Conservation (phyloP, 176 grass and related monocot species). For the Oropetium thomaeum region DNA sequence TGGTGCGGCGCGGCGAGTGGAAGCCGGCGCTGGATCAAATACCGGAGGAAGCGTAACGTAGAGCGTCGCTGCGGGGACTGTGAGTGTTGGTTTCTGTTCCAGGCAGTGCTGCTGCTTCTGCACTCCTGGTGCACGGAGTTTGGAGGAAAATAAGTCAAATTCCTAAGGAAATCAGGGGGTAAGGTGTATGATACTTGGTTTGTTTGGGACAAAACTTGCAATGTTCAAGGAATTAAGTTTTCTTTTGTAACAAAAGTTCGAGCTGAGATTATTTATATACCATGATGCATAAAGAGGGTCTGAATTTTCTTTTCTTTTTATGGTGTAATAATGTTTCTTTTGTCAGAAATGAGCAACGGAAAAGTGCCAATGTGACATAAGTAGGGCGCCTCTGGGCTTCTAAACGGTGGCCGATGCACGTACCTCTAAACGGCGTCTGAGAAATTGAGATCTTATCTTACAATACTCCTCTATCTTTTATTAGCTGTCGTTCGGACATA, state of each 20-base stretch:
- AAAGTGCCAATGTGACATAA: too few species aligned
- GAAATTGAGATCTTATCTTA: too few species aligned
- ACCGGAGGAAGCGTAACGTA: slow-evolving; percentile 34
- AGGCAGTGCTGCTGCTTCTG: slow-evolving; percentile 45
- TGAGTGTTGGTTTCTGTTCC: not conserved
- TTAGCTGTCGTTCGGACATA: too few species aligned
- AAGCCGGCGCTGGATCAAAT: slow-evolving; percentile 11
- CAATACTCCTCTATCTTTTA: too few species aligned
- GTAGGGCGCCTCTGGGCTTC: too few species aligned
- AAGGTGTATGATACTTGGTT: not conserved
- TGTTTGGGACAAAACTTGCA: not conserved
- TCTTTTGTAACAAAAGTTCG: not conserved
- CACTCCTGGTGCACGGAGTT: slow-evolving; percentile 23
- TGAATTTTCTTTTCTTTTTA: too few species aligned
- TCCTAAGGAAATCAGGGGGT: not conserved
- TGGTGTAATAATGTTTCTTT: not conserved
- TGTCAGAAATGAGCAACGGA: not conserved
- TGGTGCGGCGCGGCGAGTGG: not conserved
- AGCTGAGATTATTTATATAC: not conserved
- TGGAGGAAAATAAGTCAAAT: not conserved
- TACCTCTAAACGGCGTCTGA: too few species aligned
- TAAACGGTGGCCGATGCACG: too few species aligned
- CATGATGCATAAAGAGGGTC: not conserved
- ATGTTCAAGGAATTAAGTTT: not conserved
- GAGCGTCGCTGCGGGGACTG: not conserved